Evolutionary conservation across 2,329 filamentous ascomycete genomes (phyloP).

Genomic region (Rhinocladiella similis): DNA sequence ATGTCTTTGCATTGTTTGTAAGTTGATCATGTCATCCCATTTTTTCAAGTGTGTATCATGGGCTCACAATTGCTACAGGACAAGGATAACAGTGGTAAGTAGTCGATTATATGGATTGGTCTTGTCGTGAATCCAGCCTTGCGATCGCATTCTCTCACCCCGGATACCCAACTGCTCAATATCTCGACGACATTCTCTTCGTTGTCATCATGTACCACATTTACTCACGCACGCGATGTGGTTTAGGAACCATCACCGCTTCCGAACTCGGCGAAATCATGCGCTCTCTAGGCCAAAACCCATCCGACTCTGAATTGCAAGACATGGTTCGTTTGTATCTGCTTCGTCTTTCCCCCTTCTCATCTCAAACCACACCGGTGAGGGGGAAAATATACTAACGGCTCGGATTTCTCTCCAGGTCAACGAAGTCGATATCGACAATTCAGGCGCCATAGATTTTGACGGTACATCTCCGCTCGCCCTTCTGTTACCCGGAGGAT

Average conservation of each 20-base stretch:
- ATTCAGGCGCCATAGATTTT: conserved; percentile 66
- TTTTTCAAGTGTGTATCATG: background rate
- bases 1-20: conserved; percentile 36
- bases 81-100: conserved; percentile 35
- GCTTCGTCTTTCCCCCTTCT: background rate
- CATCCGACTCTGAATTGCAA: conserved; percentile 62
- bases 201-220: too few relatives aligned
- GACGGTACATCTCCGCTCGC: conserved; percentile 47
- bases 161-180: conserved; percentile 6
- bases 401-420: conserved; percentile 39
- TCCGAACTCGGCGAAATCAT: conserved; percentile 65
- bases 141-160: background rate
- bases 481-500: too few relatives aligned
- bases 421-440: conserved; percentile 66
- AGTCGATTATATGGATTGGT: conserved; percentile 1
- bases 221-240: too few relatives aligned
- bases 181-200: background rate
- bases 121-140: conserved; percentile 8
- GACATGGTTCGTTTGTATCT: conserved; percentile 48
- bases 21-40: conserved; percentile 2
- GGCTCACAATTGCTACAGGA: conserved; percentile 24
- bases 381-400: too few relatives aligned
- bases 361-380: background rate
- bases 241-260: conserved; percentile 61
- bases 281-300: conserved; percentile 63